Base-by-base conservation (phyloP, 306 rosid species). In the Begonia masoniana region DNA sequence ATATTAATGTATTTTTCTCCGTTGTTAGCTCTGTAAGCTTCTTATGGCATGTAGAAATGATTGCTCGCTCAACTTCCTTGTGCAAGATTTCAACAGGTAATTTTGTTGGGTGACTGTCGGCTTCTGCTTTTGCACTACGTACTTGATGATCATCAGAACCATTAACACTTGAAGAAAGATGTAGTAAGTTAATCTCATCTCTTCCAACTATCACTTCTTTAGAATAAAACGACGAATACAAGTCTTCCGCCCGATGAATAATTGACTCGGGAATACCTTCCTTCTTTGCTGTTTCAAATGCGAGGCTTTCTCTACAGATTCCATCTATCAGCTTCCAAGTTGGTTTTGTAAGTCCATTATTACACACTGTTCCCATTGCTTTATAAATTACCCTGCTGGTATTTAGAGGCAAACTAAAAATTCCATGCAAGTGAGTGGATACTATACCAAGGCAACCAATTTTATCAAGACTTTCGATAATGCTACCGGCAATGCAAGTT, bases 401-500 rank as follows among this genome's bases (percentile, higher is more conserved):
- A 19, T 68, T 64, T 11, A 91, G 79, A 4, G 97, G 97, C 79
- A 85, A 76, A 47, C 54, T 57, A 58, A 83, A 83, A 69, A 91
- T 76, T 61, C 85, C 97, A 42, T 83, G 94, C 79, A 91, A 78
- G 65, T 91, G 97, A 81, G 97, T 91, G 43, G 97, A 91, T 55
- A 91, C 83, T 56, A 91, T 81, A 57, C 97, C 97, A 10, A 91
- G 71, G 64, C 97, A 85, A 21, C 95, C 97, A 55, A 76, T 65
- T 43, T 51, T 48, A 70, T 91, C 94, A 45, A 91, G 85, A 62
- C 76, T 68, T 81, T 91, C 97, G 62, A 83, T 61, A 53, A 91
- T 75, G 72, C 97, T 81, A 54, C 97, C 97, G 6, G 97, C 97
- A 48, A 91, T 85, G 57, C 97, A 91, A 60, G 97, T 91, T 49